Evolutionary conservation across 257 asterid species (phyloP).

Genomic region (Ophiorrhiza pumila): DNA sequence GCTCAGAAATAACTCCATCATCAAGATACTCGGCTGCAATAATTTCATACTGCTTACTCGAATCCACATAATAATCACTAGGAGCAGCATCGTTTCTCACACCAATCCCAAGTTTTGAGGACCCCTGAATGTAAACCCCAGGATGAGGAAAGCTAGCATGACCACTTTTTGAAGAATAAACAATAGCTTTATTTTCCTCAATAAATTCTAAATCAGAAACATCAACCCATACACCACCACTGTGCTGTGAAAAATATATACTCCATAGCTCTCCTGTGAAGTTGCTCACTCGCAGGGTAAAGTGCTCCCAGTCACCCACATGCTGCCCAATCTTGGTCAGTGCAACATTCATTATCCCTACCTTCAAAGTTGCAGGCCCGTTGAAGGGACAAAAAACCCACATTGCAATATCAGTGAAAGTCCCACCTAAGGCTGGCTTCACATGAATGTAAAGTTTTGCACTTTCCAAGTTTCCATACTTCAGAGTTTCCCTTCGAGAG

Average conservation of each 20-base stretch:
- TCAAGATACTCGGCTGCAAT: slow-evolving; percentile 88
- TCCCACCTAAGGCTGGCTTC: slow-evolving; percentile 87
- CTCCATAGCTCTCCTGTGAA: slow-evolving; percentile 86
- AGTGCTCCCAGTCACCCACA: slow-evolving; percentile 97
- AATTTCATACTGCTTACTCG: slow-evolving; percentile 68
- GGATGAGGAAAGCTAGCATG: slow-evolving; percentile 93
- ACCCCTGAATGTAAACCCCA: slow-evolving; percentile 82
- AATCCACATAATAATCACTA: slow-evolving; percentile 50
- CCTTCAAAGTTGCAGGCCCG: slow-evolving; percentile 73
- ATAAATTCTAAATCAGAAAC: slow-evolving; percentile 63
- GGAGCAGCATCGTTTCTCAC: slow-evolving; percentile 71
- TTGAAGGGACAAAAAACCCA: slow-evolving; percentile 93
- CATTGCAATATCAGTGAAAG: slow-evolving; percentile 79
- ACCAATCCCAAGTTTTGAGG: slow-evolving; percentile 72
- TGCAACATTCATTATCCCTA: slow-evolving; percentile 54
- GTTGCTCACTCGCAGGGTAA: slow-evolving; percentile 83
- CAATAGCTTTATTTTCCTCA: slow-evolving; percentile 62
- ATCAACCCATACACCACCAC: slow-evolving; percentile 92
- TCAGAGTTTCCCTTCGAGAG: slow-evolving; percentile 38
- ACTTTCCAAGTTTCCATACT: slow-evolving; percentile 66
- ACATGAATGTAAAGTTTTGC: slow-evolving; percentile 77
- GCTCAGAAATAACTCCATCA: slow-evolving; percentile 53
- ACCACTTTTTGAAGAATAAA: slow-evolving; percentile 76
- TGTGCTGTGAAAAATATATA: slow-evolving; percentile 86
- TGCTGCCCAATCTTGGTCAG: slow-evolving; percentile 79